phyloP scores from a whole-genome alignment of 805 yeast genomes.

The Metschnikowia similis region DNA sequence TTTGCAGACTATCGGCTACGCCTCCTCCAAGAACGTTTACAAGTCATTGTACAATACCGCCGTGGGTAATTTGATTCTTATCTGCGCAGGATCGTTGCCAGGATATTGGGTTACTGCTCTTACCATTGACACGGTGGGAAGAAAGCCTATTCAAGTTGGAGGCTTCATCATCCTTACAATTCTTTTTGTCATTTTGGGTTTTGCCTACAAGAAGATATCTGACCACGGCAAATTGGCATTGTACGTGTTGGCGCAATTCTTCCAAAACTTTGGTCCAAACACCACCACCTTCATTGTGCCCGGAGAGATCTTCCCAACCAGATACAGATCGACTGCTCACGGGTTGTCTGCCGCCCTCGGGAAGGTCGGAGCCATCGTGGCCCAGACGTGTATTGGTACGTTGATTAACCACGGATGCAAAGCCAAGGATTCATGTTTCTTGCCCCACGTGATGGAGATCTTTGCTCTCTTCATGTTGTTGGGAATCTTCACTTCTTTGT shows the following conservation, averaged over 20 bases:
- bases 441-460: slow-evolving; percentile 91
- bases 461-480: slow-evolving; percentile 87
- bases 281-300: slow-evolving; percentile 88
- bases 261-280: slow-evolving; percentile 92
- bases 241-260: slow-evolving; percentile 78
- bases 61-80: slow-evolving; percentile 88
- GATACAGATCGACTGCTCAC: slow-evolving; percentile 93
- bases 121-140: slow-evolving; percentile 74
- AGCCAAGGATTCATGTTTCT: slow-evolving; percentile 59
- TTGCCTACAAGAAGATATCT: slow-evolving; percentile 69
- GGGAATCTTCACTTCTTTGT: slow-evolving; percentile 62
- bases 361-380: slow-evolving; percentile 89
- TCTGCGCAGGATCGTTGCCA: slow-evolving; percentile 93
- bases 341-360: slow-evolving; percentile 93
- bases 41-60: slow-evolving; percentile 66
- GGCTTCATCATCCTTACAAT: slow-evolving; percentile 72
- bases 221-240: slow-evolving; percentile 69
- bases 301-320: slow-evolving; percentile 90
- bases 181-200: slow-evolving; percentile 77
- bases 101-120: slow-evolving; percentile 89
- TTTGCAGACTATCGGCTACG: slow-evolving; percentile 79
- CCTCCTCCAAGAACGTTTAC: slow-evolving; percentile 68
- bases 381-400: slow-evolving; percentile 84
- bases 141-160: slow-evolving; percentile 75
- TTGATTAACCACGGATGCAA: slow-evolving; percentile 76